Conservation (phyloP, 2,329 filamentous ascomycete genomes). For the Colletotrichum sp. region DNA sequence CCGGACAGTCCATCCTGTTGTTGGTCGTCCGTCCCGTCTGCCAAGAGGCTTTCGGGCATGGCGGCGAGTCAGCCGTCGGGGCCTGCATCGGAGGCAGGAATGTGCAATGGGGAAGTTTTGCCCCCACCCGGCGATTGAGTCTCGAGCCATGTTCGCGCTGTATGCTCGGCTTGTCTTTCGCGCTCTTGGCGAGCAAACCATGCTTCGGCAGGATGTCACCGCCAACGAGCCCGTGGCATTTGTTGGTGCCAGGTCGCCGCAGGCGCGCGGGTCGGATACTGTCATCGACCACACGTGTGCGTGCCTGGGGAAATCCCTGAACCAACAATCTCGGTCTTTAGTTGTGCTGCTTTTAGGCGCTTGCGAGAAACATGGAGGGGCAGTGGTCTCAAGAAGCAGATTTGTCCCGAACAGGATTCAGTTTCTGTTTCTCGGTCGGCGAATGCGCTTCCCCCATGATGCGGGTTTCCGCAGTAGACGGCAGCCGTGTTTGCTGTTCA, state of each 20-base stretch:
- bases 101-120: background rate
- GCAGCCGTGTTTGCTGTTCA: background rate
- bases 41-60: background rate
- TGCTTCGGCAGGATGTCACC: background rate
- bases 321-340: background rate
- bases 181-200: background rate
- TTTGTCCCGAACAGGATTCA: background rate
- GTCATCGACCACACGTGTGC: background rate
- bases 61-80: constrained; percentile 8
- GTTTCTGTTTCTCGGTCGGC: background rate
- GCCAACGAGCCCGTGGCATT: background rate
- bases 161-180: background rate
- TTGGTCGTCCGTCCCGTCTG: background rate
- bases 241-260: background rate
- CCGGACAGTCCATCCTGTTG: background rate
- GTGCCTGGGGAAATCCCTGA: background rate
- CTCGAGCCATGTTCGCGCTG: background rate
- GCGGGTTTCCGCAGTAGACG: background rate
- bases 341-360: background rate
- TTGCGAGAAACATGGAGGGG: background rate
- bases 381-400: background rate
- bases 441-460: background rate
- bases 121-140: background rate
- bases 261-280: background rate
- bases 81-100: background rate